Percentiles rank a stretch among this genome's conserved stretches.
Conservation (phyloP, 176 grass and related monocot genomes). For the Oryza officinalis region DNA sequence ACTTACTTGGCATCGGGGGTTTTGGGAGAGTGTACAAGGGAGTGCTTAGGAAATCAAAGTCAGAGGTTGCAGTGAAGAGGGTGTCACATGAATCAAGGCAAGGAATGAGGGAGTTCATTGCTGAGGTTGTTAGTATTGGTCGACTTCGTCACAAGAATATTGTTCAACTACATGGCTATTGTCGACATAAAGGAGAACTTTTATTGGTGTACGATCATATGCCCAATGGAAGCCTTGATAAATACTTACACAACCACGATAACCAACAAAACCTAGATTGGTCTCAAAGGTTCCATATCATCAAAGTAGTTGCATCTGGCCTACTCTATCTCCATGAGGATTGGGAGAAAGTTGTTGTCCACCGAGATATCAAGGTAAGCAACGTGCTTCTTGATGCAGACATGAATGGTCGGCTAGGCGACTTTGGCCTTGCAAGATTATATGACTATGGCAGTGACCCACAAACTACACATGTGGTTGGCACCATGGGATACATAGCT, state of each 20-base stretch:
- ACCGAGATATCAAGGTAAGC: slow-evolving; percentile 1
- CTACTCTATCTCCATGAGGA: background rate
- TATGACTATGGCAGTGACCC: slow-evolving; percentile 33
- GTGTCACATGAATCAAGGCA: slow-evolving; percentile 22
- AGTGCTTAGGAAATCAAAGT: background rate
- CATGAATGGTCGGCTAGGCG: background rate
- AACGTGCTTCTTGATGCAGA: background rate
- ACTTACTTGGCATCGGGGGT: slow-evolving; percentile 1
- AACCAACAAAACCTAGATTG: background rate
- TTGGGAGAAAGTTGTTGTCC: background rate
- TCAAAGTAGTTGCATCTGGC: background rate
- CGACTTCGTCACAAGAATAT: slow-evolving; percentile 4
- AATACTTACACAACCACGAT: background rate
- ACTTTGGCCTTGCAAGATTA: slow-evolving; percentile 32
- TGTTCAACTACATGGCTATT: slow-evolving; percentile 15
- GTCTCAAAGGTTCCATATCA: background rate
- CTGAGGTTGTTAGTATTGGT: slow-evolving; percentile 34
- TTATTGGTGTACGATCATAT: slow-evolving; percentile 33
- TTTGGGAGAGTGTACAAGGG: slow-evolving; percentile 36
- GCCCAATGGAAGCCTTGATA: slow-evolving; percentile 25
- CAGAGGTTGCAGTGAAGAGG: slow-evolving; percentile 14
- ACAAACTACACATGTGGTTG: slow-evolving; percentile 33
- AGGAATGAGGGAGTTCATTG: slow-evolving; percentile 28
- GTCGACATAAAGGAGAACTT: slow-evolving; percentile 22
- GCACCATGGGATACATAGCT: slow-evolving; percentile 32